phyloP scores from a whole-genome alignment of 768 basidiomycete species.

The Leucocoprinus sp. region DNA sequence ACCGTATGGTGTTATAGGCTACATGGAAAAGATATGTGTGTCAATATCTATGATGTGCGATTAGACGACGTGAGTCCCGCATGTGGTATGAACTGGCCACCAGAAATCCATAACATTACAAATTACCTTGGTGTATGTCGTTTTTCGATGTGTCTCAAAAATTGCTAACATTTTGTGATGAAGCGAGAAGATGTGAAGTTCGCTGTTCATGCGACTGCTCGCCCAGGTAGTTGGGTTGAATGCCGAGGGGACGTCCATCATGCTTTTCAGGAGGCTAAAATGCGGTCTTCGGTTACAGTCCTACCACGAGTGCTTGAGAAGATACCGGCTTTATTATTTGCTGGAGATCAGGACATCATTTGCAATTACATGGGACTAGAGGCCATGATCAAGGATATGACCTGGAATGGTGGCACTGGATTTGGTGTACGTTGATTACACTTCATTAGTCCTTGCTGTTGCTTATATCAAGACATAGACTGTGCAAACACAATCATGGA shows the following conservation, averaged over 20 bases:
- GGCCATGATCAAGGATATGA: conserved; percentile 70
- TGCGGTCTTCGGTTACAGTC: conserved; percentile 65
- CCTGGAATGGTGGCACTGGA: conserved; percentile 81
- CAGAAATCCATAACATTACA: conserved; percentile 69
- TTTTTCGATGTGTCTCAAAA: background rate
- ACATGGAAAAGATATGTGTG: conserved; percentile 64
- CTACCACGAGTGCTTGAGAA: conserved; percentile 71
- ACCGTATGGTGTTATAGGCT: conserved; percentile 33
- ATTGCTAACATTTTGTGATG: conserved; percentile 2
- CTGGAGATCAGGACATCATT: conserved; percentile 92
- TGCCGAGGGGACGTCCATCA: conserved; percentile 62
- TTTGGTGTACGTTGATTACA: conserved; percentile 55
- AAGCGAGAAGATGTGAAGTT: conserved; percentile 68
- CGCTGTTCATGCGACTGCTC: conserved; percentile 75
- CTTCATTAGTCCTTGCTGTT: background rate
- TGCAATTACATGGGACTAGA: conserved; percentile 95
- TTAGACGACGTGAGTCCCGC: conserved; percentile 77
- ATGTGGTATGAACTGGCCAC: conserved; percentile 98
- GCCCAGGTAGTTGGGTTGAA: conserved; percentile 82
- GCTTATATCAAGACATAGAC: conserved; percentile 29
- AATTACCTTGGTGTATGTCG: conserved; percentile 70
- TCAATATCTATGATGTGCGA: conserved; percentile 94
- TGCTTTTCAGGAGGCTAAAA: conserved; percentile 46
- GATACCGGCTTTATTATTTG: conserved; percentile 86
- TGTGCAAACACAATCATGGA: conserved; percentile 67